Conservation (phyloP, 768 basidiomycete species). For the Calocybe gangraenosa region DNA sequence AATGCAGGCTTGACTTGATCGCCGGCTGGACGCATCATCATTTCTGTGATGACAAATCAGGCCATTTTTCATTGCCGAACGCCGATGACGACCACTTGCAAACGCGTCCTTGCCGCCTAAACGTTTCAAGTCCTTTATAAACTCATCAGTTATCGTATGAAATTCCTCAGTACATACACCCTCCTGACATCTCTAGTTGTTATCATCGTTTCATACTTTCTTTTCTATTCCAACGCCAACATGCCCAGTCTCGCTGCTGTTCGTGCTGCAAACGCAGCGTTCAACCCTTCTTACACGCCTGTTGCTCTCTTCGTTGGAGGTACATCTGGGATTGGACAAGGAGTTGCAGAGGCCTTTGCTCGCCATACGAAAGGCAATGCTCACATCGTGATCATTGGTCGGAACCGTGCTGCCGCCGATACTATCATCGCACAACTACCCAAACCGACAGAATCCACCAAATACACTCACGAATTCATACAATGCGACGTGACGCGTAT, state of each 20-base stretch:
- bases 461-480: slow-evolving; percentile 36
- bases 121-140: no score
- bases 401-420: slow-evolving; percentile 44
- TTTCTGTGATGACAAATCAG: no score
- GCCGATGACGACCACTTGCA: no score
- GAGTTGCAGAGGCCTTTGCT: slow-evolving; percentile 40
- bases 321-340: slow-evolving; percentile 40
- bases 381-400: slow-evolving; percentile 46
- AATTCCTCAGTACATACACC: background rate
- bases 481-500: slow-evolving; percentile 42
- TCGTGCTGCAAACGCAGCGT: slow-evolving; percentile 23
- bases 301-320: slow-evolving; percentile 36
- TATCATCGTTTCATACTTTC: background rate
- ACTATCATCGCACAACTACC: slow-evolving; percentile 35
- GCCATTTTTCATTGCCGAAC: no score
- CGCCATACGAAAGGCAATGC: slow-evolving; percentile 38
- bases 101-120: no score
- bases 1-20: no score
- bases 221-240: background rate
- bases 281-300: slow-evolving; percentile 19
- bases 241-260: slow-evolving; percentile 22
- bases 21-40: no score
- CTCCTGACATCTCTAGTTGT: slow-evolving; percentile 1
- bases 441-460: slow-evolving; percentile 17
- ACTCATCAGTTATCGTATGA: no score